Conservation (phyloP, 176 grass and related monocot species). For the Eragrostis curvula region DNA sequence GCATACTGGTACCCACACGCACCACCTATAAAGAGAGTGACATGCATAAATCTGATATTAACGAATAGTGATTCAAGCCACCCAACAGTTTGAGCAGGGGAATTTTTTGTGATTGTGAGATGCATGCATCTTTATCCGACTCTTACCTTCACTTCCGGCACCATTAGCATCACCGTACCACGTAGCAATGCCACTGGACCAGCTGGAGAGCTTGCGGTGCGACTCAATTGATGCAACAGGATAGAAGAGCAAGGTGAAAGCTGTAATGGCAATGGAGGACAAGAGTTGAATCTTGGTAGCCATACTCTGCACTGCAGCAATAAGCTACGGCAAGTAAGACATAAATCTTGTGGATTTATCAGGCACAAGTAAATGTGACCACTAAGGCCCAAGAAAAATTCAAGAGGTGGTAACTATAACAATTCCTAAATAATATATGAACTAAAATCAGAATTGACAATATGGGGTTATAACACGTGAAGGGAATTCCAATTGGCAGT, state of each 20-base stretch:
- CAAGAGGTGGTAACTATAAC: neutral
- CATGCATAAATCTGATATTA: constrained; percentile 31
- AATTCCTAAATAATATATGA: neutral
- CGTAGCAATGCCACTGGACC: constrained; percentile 62
- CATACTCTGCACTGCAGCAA: constrained; percentile 45
- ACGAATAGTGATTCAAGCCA: neutral
- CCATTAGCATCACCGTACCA: constrained; percentile 74
- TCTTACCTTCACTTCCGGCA: constrained; percentile 75
- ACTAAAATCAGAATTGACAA: neutral
- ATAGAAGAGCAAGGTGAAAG: constrained; percentile 23
- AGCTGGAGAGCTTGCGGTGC: constrained; percentile 51
- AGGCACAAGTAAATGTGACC: neutral
- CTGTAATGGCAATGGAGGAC: constrained; percentile 23
- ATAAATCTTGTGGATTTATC: constrained; percentile 9
- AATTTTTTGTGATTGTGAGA: neutral
- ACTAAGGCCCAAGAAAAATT: neutral
- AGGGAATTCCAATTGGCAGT: neutral
- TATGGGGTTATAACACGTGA: neutral
- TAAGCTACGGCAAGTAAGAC: neutral
- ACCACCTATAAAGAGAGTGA: constrained; percentile 57
- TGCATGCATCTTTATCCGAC: neutral
- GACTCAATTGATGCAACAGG: constrained; percentile 29
- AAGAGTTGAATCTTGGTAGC: constrained; percentile 36
- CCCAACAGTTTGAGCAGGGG: neutral
- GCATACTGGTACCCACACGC: constrained; percentile 79